Evolutionary conservation across 441 rosid genomes (phyloP).

Genomic region (Aquilaria agallochum): DNA sequence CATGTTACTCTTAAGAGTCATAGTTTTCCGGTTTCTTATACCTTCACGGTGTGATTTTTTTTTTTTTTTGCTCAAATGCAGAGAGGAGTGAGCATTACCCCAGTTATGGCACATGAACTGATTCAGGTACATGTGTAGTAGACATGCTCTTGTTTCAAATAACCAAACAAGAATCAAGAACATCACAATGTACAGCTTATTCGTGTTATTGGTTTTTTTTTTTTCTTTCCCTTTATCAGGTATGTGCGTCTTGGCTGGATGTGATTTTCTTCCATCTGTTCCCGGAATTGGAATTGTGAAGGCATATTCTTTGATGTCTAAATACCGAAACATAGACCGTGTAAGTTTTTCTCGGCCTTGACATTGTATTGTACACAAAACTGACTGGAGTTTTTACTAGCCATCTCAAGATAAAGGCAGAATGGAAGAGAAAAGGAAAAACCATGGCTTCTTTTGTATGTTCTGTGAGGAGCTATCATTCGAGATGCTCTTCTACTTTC

Average conservation of each 20-base stretch:
- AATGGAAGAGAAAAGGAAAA: no score
- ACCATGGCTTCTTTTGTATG: no score
- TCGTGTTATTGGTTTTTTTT: constrained; percentile 1
- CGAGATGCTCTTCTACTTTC: no score
- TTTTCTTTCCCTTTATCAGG: constrained; percentile 32
- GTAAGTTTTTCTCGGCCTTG: constrained; percentile 36
- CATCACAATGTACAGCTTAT: neutral
- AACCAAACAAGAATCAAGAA: neutral
- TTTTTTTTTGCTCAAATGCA: constrained; percentile 19
- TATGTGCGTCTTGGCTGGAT: constrained; percentile 89
- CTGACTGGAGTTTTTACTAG: neutral
- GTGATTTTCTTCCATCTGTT: constrained; percentile 91
- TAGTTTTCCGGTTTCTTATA: no score
- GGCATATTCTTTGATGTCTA: constrained; percentile 66
- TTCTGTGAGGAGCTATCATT: no score
- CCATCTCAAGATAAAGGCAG: no score
- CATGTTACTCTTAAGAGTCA: no score
- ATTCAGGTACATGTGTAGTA: constrained; percentile 48
- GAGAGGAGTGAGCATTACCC: constrained; percentile 82
- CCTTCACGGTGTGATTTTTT: neutral
- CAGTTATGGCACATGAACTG: constrained; percentile 73
- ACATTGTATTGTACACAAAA: neutral
- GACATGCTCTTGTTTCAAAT: neutral
- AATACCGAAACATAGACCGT: constrained; percentile 69
- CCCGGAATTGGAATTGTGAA: constrained; percentile 82